Evolutionary conservation across 2,329 filamentous ascomycete genomes (phyloP), one percentile per base, ranked within the genome.

Genomic region (Aspergillus viridinutans): DNA sequence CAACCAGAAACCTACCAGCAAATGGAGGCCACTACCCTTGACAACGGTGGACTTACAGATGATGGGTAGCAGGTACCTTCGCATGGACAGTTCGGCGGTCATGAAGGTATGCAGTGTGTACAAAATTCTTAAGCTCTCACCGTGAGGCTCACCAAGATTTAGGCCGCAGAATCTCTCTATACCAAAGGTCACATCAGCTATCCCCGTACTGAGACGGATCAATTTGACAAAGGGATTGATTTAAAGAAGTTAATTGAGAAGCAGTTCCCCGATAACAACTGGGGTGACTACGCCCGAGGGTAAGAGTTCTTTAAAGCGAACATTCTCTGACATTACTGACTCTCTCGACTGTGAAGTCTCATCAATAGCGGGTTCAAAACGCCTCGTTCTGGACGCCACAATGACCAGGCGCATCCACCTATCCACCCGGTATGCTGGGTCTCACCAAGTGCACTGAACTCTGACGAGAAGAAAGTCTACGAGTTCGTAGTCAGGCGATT

Each of bases 41-140:
- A 99, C 94, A 0, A 99, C 94, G 0, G 92, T 99, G 21, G 94
- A 97, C 72, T 79, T 99, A 21, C 94, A 99, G 70, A 99, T 97
- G 76, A 93, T 92, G 76, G 93, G 94, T 12, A 96, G 90, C 62
- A 84, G 87, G 28, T 91, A 95, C 67, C 81, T 99, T 25, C 86
- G 86, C n/a, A 90, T 99, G 86, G 91, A 87, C 61, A 92, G 92
- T 76, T 89, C 96, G 65, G 83, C 88, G 58, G 90, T 96, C 48
- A 97, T 99, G 92, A 88, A 83, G 50, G 81, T 88, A 67, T 51
- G 58, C 50, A 43, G 25, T 6, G 21, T 47, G 43, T 14, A 47
- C 21, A 17, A 21, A 3, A 6, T 10, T 45, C 17, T 50, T 17
- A 45, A 14, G 6, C 38, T 47, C 49, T 45, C 53, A 10, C 20